Conservation (phyloP, 768 basidiomycete species). For the Lactarius tabidus region DNA sequence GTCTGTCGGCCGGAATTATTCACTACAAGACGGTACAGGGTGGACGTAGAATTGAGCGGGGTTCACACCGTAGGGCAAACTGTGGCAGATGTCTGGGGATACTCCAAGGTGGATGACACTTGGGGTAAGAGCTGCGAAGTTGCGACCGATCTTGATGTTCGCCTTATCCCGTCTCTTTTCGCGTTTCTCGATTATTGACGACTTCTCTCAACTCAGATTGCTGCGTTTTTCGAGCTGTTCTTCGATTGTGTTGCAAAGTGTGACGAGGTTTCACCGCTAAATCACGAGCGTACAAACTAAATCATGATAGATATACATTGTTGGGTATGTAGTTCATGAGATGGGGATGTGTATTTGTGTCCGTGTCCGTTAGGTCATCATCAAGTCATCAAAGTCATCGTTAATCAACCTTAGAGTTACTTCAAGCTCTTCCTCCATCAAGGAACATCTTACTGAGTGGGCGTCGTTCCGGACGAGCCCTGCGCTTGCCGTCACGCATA, state of each 20-base stretch:
- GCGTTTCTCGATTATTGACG: slow-evolving; percentile 5
- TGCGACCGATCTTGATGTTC: slow-evolving; percentile 61
- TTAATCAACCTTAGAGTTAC: slow-evolving; percentile 29
- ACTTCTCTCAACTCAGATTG: slow-evolving; percentile 43
- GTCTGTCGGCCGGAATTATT: slow-evolving; percentile 68
- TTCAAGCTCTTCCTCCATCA: slow-evolving; percentile 47
- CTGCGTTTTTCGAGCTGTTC: slow-evolving; percentile 61
- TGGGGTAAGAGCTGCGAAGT: slow-evolving; percentile 87
- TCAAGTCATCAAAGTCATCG: neutral
- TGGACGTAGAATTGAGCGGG: slow-evolving; percentile 77
- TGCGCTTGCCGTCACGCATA: slow-evolving; percentile 61
- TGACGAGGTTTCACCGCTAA: slow-evolving; percentile 59
- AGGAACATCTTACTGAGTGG: slow-evolving; percentile 79
- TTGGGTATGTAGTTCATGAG: slow-evolving; percentile 1
- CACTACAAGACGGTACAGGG: slow-evolving; percentile 56
- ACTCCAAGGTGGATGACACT: slow-evolving; percentile 50
- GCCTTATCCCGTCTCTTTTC: slow-evolving; percentile 26
- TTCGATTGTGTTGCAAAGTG: slow-evolving; percentile 55
- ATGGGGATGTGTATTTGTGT: neutral
- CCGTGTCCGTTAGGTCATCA: neutral
- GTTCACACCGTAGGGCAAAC: slow-evolving; percentile 70
- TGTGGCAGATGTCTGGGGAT: slow-evolving; percentile 73
- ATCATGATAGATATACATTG: neutral
- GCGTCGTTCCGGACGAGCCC: slow-evolving; percentile 43
- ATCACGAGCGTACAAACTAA: slow-evolving; percentile 28